These are phyloP conservation scores for Leucaena leucocephala DNA, from an alignment of 306 rosid genomes.

Conservation along the genomic window DNA sequence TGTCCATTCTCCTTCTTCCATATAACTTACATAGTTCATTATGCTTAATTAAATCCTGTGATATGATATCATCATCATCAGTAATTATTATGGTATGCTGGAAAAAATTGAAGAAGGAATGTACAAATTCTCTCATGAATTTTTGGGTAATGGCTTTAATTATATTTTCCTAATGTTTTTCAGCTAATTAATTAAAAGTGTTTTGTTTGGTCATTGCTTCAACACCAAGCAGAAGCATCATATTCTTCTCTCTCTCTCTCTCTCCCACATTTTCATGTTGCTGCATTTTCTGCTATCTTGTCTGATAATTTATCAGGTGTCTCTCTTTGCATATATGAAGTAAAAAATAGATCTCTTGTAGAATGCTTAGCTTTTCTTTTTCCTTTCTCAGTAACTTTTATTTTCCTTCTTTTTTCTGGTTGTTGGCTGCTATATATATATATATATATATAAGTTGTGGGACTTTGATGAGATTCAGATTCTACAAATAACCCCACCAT, in stretches of 20 bases:
- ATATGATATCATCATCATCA: slow-evolving; percentile 1
- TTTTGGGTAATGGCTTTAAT: slow-evolving; percentile 43
- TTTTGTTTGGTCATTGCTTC: slow-evolving; percentile 48
- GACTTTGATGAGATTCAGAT: slow-evolving; percentile 35
- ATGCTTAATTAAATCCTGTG: slow-evolving; percentile 52
- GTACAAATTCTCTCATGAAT: slow-evolving; percentile 54
- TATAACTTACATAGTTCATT: slow-evolving; percentile 47
- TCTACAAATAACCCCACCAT: slow-evolving; percentile 36
- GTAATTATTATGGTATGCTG: slow-evolving; percentile 30
- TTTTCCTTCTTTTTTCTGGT: slow-evolving; percentile 13
- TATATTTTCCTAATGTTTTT: not conserved
- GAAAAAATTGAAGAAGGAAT: slow-evolving; percentile 54
- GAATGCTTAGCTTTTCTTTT: slow-evolving; percentile 23
- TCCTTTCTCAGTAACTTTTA: not conserved
- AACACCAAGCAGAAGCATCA: slow-evolving; percentile 50
- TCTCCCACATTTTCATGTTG: slow-evolving; percentile 16
- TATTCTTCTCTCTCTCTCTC: slow-evolving; percentile 29
- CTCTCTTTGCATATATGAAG: slow-evolving; percentile 46
- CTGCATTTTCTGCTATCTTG: slow-evolving; percentile 50
- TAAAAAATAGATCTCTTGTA: not conserved
- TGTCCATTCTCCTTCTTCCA: slow-evolving; percentile 60
- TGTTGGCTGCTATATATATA: not conserved
- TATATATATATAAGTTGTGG: not conserved
- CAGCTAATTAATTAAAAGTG: slow-evolving; percentile 20
- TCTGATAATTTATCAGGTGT: slow-evolving; percentile 48